These are phyloP conservation scores for Candida boidinii DNA, from an alignment of 805 yeast genomes.

Conservation along the genomic window DNA sequence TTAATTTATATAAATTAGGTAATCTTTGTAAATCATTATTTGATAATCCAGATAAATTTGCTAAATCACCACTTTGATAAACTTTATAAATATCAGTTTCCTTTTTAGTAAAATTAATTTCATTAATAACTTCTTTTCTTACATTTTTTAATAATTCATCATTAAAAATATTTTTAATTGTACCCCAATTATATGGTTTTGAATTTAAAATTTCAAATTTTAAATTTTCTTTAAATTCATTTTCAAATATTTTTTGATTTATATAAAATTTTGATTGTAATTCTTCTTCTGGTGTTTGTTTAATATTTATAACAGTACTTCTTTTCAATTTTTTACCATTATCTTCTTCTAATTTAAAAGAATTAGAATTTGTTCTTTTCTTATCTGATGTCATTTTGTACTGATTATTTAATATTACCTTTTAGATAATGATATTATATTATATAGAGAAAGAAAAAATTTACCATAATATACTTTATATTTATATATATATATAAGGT, in stretches of 20 bases:
- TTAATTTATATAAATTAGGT: conserved; percentile 65
- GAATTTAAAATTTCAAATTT: conserved; percentile 40
- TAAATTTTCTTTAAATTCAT: conserved; percentile 29
- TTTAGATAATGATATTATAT: no score
- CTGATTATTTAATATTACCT: no score
- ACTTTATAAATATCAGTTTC: conserved; percentile 97
- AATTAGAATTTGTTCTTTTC: no score
- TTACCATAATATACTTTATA: no score
- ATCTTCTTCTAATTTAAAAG: no score
- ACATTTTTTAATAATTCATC: conserved; percentile 73
- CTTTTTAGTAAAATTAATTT: conserved; percentile 86
- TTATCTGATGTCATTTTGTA: no score
- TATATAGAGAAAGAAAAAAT: no score
- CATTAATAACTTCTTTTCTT: conserved; percentile 71
- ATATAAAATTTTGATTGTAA: conserved; percentile 21
- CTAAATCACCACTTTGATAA: conserved; percentile 82
- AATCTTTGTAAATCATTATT: conserved; percentile 64
- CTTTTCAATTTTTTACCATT: conserved; percentile 8
- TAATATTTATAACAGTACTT: conserved; percentile 13
- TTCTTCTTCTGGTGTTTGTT: conserved; percentile 26
- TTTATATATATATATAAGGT: no score
- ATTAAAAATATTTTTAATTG: conserved; percentile 62
- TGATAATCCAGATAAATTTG: conserved; percentile 81
- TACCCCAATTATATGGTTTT: conserved; percentile 87
- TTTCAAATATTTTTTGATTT: conserved; percentile 25